Evolutionary conservation across 129 eudicot genomes (phyloP), one percentile per base, ranked within the genome.

Genomic region (Escallonia herrerae): DNA sequence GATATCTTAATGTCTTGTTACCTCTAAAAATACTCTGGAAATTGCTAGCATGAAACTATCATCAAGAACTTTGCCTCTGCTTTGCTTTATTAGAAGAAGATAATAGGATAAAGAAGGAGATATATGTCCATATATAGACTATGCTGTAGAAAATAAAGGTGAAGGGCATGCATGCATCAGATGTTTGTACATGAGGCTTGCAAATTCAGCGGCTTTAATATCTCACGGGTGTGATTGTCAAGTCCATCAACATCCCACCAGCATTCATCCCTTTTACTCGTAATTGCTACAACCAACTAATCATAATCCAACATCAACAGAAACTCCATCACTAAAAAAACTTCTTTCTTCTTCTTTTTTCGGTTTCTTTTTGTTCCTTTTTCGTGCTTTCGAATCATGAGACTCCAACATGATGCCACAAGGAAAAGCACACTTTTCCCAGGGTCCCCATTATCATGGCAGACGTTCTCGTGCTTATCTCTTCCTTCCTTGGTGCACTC

Each of bases 181-280:
- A 3, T 53, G n/a, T 53, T 53, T 7, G 13, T 53, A 53, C 58
- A 53, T 53, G 22, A 53, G 14, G 9, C 49, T 45, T 45, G 49
- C 49, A 45, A 45, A 2, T 45, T 5, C 49, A 45, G 9, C 49
- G 7, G 7, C 9, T 45, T 5, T 45, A 45, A 45, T 45, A 5
- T 38, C 39, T 71, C 81, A 76, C 81, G 72, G 61, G 69, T 56
- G 59, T 13, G 22, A 57, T 58, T 2, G 65, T 73, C 15, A 48
- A 13, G 37, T 45, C 73, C 71, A 63, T 50, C 50, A 59, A 61
- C 59, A 49, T 56, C 67, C 49, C 73, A 71, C 72, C 73, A 39
- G 58, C 56, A 54, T 67, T 62, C 54, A 63, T 66, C 41, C 53
- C 69, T 77, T 71, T 76, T 52, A 41, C n/a, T 45, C 62, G 67